Evolutionary conservation across 345 rosid species (phyloP), one percentile per base, ranked within the genome.

Genomic region (Cardamine resedifolia): DNA sequence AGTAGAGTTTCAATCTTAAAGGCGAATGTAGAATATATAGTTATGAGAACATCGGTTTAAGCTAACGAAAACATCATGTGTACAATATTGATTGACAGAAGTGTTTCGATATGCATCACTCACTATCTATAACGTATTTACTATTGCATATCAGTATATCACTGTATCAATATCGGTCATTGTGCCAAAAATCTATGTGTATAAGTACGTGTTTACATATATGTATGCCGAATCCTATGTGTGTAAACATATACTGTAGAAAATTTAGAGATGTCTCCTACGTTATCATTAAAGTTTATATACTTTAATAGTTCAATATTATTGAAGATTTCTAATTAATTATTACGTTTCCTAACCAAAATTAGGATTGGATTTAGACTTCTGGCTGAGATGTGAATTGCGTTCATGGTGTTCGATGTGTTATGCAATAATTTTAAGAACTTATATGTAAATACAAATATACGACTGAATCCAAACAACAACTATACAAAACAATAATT

Each of bases 91-190:
- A 31, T 21, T 5, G 31, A 36, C 31, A 41, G 0, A 52, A 72
- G 63, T 72, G 76, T 62, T 72, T 71, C n/a, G 2, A 51, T 62
- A 14, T 51, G 53, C 31, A 39, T 61, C 75, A 61, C 68, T 62
- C 33, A 9, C 38, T 51, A 8, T 43, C 33, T 36, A 10, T 51
- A 27, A 49, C 9, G 27, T 38, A 71, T 19, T 14, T 12, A 60
- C 68, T 39, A 20, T 50, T 26, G 3, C 24, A 51, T 41, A 4
- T 51, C 31, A 50, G 3, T 18, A 51, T 41, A 4, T 51, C 31
- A 50, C 52, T 20, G 19, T 38, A 15, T 62, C 33, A 51, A 24
- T 72, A 62, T 62, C 26, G 34, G 31, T 39, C 23, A 51, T 1
- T 52, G 41, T 52, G 68, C 21, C 51, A 58, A 19, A 47, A 16